Evolutionary conservation across 345 rosid species (phyloP).

Genomic region (Populus deltoides): DNA sequence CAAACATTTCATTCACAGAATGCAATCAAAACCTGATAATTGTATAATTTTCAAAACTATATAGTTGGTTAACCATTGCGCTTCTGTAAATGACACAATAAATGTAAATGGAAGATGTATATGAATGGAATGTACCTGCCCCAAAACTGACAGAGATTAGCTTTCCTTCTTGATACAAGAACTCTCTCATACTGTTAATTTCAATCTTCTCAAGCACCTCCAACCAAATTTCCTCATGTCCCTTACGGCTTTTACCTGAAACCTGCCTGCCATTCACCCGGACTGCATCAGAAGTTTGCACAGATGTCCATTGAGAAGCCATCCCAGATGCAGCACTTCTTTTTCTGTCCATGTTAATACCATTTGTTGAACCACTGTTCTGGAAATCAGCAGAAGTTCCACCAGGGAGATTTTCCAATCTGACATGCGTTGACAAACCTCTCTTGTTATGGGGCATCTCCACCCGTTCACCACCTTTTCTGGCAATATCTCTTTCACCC

Average conservation of each 20-base stretch:
- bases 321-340: constrained; percentile 33
- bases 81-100: constrained; percentile 2
- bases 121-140: constrained; percentile 51
- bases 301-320: constrained; percentile 35
- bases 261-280: constrained; percentile 26
- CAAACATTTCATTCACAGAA: neutral
- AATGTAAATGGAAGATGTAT: neutral
- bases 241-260: constrained; percentile 37
- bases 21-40: neutral
- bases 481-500: constrained; percentile 40
- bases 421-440: constrained; percentile 34
- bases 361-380: constrained; percentile 22
- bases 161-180: constrained; percentile 78
- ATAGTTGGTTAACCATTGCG: neutral
- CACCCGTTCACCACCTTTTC: constrained; percentile 36
- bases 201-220: constrained; percentile 66
- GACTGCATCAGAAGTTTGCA: constrained; percentile 17
- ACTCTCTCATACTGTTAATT: constrained; percentile 51
- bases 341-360: constrained; percentile 36
- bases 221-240: constrained; percentile 81
- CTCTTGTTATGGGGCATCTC: constrained; percentile 28
- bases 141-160: constrained; percentile 79
- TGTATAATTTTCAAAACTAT: neutral
- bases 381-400: constrained; percentile 30
- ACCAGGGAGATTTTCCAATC: constrained; percentile 34